Base-by-base conservation (phyloP, 2,329 filamentous ascomycete species). In the Ophioceras dolichostomum region DNA sequence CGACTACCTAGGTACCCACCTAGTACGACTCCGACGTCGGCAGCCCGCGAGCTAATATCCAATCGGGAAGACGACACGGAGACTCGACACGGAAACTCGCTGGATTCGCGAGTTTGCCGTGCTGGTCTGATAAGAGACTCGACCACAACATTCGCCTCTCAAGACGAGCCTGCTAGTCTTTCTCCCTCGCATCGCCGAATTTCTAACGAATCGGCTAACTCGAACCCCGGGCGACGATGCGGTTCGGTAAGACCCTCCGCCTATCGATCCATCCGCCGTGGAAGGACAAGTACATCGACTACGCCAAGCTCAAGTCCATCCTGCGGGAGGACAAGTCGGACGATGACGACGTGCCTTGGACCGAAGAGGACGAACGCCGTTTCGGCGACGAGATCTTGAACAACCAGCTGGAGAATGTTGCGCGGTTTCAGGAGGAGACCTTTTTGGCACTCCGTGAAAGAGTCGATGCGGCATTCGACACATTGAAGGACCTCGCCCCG, bases 311-410 rank as follows among this genome's bases (percentile, higher is more conserved):
- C 47, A 96, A 96, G 70, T 70, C 72, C 52, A 71, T 98, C 41
- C 67, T 98, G 42, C 81, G 85, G 45, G 91, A 96, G 58, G 76
- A 85, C 55, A 65, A 58, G 43, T 58, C 59, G 41, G 69, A 70
- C 19, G 69, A 76, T 34, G 78, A 81, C 17, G 68, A 74, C 37
- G 67, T 66, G 36, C 66, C 75, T 29, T 98, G 91, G 91, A 94
- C 88, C 19, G 87, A 94, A 51, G 79, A 88, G 33, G 91, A 98
- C 56, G 91, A 96, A 68, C 84, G 83, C 54, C 75, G 73, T 26
- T 98, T 98, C 61, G 91, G 89, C 54, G 85, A 95, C 56, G 89
- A 96, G 65, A 73, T 96, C 47, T 79, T 95, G 60, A 95, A 94
- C 54, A 78, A 83, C 20, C 86, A 98, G 65, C 71, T 98, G 46